A percentile compares a stretch with the other conserved stretches of the same genome.
Conservation (phyloP, 805 yeast genomes). For the Kuraishia borneana region DNA sequence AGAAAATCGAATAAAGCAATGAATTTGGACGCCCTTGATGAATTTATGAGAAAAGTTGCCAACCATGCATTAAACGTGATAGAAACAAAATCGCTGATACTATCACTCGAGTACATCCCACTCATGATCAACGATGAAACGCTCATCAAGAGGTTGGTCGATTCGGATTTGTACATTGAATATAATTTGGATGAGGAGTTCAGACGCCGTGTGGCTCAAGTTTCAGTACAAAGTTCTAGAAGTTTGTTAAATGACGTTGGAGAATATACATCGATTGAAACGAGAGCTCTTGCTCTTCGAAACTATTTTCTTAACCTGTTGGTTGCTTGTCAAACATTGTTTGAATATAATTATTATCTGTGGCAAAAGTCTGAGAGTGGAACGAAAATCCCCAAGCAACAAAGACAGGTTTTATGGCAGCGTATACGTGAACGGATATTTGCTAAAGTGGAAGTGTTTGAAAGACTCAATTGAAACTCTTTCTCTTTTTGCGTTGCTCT, state of each 20-base stretch:
- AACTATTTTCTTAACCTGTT: slow-evolving; percentile 40
- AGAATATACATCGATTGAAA: slow-evolving; percentile 11
- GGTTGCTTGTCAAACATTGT: slow-evolving; percentile 43
- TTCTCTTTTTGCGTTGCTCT: slow-evolving; percentile 40
- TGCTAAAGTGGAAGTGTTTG: slow-evolving; percentile 26
- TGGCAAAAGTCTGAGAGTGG: slow-evolving; percentile 12
- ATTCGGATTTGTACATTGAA: slow-evolving; percentile 35
- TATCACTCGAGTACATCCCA: slow-evolving; percentile 8
- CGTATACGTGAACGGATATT: slow-evolving; percentile 39
- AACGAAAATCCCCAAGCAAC: slow-evolving; percentile 25
- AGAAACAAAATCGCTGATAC: slow-evolving; percentile 3
- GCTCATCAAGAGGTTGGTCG: slow-evolving; percentile 25
- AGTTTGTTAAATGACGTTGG: slow-evolving; percentile 10
- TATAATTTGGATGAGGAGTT: slow-evolving; percentile 32
- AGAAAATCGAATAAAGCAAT: neutral
- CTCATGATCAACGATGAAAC: slow-evolving; percentile 5
- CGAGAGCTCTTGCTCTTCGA: slow-evolving; percentile 32
- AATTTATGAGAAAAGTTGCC: slow-evolving; percentile 7
- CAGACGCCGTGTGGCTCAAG: slow-evolving; percentile 34
- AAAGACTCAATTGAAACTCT: slow-evolving; percentile 1
- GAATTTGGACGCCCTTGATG: neutral
- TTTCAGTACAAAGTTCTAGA: slow-evolving; percentile 35
- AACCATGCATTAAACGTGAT: slow-evolving; percentile 6
- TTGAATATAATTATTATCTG: slow-evolving; percentile 31
- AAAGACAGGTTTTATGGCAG: slow-evolving; percentile 35